Conservation (phyloP, 2,329 filamentous ascomycete genomes). For the Arthrobotrys megalospora region DNA sequence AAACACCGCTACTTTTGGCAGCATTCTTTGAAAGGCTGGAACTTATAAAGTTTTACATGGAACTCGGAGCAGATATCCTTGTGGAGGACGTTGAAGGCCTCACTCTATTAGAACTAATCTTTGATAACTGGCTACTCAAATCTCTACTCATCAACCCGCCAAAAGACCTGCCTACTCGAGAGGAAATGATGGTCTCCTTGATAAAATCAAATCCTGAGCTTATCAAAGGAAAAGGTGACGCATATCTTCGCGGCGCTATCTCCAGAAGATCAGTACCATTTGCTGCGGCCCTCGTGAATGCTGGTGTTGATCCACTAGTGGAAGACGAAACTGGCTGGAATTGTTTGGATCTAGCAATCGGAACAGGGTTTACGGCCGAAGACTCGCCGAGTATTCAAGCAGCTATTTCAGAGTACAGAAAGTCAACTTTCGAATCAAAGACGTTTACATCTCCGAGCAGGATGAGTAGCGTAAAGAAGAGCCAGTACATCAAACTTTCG, state of each 20-base stretch:
- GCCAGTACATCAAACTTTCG: conserved; percentile 41
- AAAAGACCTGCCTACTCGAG: background rate
- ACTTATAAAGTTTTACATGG: conserved; percentile 23
- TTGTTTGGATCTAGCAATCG: conserved; percentile 38
- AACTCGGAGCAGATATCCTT: conserved; percentile 30
- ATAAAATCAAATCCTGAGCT: conserved; percentile 27
- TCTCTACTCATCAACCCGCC: conserved; percentile 5
- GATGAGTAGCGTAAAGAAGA: conserved; percentile 43
- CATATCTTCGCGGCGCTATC: conserved; percentile 35
- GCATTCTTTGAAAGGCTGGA: conserved; percentile 32
- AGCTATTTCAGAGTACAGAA: conserved; percentile 40
- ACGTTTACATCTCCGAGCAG: conserved; percentile 31
- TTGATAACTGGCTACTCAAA: conserved; percentile 41
- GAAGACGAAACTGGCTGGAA: conserved; percentile 51
- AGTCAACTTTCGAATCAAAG: conserved; percentile 31
- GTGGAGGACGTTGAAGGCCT: conserved; percentile 11
- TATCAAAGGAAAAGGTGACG: conserved; percentile 29
- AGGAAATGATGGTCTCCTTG: conserved; percentile 33
- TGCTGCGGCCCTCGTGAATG: conserved; percentile 29
- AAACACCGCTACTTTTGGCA: conserved; percentile 38
- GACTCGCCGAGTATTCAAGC: conserved; percentile 15
- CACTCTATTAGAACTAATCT: conserved; percentile 28
- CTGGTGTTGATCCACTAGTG: conserved; percentile 28
- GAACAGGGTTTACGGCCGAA: background rate
- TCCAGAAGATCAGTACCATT: conserved; percentile 17